A percentile compares a stretch with the other conserved stretches of the same genome.
Evolutionary conservation across 345 rosid genomes (phyloP).

Genomic region (Cardamine occulta): DNA sequence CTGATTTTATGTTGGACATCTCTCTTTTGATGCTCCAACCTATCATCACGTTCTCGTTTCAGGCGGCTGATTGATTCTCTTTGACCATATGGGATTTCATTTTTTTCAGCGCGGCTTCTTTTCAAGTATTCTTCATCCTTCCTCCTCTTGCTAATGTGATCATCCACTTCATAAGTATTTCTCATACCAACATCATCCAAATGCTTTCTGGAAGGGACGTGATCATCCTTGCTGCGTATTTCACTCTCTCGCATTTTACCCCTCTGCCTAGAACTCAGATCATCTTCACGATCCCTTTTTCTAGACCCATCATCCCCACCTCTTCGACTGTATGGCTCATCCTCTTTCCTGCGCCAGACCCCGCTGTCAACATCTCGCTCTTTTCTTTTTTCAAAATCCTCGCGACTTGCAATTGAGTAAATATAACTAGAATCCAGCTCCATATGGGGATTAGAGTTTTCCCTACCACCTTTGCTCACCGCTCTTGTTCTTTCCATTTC

Average conservation of each 20-base stretch:
- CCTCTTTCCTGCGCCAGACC: slow-evolving; percentile 69
- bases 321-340: slow-evolving; percentile 60
- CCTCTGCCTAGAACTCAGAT: slow-evolving; percentile 68
- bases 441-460: slow-evolving; percentile 57
- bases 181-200: slow-evolving; percentile 69
- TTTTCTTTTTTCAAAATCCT: slow-evolving; percentile 69
- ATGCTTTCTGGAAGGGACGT: slow-evolving; percentile 65
- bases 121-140: slow-evolving; percentile 72
- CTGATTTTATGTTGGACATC: slow-evolving; percentile 72
- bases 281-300: slow-evolving; percentile 78
- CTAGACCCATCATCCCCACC: slow-evolving; percentile 67
- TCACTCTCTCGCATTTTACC: slow-evolving; percentile 70
- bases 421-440: slow-evolving; percentile 59
- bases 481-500: slow-evolving; percentile 63
- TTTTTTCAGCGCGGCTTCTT: slow-evolving; percentile 68
- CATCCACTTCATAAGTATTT: slow-evolving; percentile 64
- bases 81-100: slow-evolving; percentile 59
- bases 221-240: slow-evolving; percentile 69
- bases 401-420: slow-evolving; percentile 54
- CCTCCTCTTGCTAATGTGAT: slow-evolving; percentile 73
- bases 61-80: slow-evolving; percentile 68
- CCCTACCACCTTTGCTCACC: slow-evolving; percentile 57
- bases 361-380: slow-evolving; percentile 65
- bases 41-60: slow-evolving; percentile 80
- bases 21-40: slow-evolving; percentile 73